These are phyloP conservation scores for Zoysia japonica DNA, from an alignment of 176 grass and related monocot species.

Conservation along the genomic window DNA sequence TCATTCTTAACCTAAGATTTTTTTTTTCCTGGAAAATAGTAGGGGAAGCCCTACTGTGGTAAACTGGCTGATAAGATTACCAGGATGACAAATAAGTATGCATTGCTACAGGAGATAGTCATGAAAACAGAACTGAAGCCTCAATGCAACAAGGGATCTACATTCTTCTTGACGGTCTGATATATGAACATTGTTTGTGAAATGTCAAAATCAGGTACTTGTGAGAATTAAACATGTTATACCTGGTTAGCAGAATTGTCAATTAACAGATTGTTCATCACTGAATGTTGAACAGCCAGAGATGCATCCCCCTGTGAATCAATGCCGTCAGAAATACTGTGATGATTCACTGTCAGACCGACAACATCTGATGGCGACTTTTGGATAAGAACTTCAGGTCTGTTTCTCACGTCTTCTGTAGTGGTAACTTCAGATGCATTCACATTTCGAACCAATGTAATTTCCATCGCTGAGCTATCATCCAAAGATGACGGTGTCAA, in stretches of 20 bases:
- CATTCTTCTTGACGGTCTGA: background rate
- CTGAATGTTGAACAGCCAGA: constrained; percentile 35
- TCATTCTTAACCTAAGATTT: background rate
- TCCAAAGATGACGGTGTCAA: constrained; percentile 23
- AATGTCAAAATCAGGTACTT: background rate
- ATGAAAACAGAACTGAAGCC: constrained; percentile 28
- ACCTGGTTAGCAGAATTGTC: constrained; percentile 40
- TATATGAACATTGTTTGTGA: background rate
- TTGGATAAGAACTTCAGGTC: constrained; percentile 38
- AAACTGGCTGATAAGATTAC: constrained; percentile 13
- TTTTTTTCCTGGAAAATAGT: background rate
- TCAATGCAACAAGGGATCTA: background rate
- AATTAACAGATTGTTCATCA: constrained; percentile 34
- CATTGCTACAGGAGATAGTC: background rate
- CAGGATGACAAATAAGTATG: constrained; percentile 11
- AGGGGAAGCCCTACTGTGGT: background rate
- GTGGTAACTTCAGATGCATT: constrained; percentile 38
- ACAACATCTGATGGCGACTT: constrained; percentile 14
- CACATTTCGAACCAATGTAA: constrained; percentile 33
- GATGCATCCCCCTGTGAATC: constrained; percentile 21
- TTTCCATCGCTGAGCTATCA: constrained; percentile 36
- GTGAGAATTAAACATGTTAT: background rate
- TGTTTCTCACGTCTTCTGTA: constrained; percentile 31
- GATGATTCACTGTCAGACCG: constrained; percentile 28
- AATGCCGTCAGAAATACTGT: constrained; percentile 34